Base-by-base conservation (phyloP, 2,329 filamentous ascomycete species). In the Tolypocladium amazonense region DNA sequence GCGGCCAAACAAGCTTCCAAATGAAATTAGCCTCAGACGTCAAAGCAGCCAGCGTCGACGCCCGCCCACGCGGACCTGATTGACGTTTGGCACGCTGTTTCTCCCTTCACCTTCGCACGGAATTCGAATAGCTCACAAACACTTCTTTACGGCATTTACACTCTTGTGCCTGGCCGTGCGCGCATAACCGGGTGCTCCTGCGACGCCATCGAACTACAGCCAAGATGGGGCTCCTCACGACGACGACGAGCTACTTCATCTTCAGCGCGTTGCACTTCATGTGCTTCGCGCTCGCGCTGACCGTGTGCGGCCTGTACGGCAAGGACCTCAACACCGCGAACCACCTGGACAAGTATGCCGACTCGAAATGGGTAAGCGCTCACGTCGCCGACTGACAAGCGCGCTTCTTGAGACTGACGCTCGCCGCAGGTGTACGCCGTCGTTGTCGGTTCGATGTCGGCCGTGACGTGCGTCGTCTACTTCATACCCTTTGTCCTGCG, bases 231-330 rank as follows among this genome's bases (percentile, higher is more conserved):
- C 58, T 80, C 61, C 68, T 77, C 56, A 76, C 74, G 61, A 71
- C 79, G 58, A 68, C 76, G 25, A 58, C 73, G 67, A 75, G 77
- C 71, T 83, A 82, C 64, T 65, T 86, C 65, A 68, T 79, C 65
- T 88, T 88, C 69, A 75, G 80, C 30, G 64, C 81, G 64, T 75
- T 92, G n/a, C 88, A 92, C 70, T 79, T 92, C 71, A 74, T 87
- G 62, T 89, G 93, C 69, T 87, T 96, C 68, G 81, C 89, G 60
- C 80, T 95, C 64, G 90, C 86, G 18, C 75, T 96, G 60, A 82
- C 88, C 1, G 88, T 94, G 59, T 86, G 88, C 64, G 92, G 88
- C 1, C 82, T 96, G 25, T 96, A 94, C 65, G 89, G 86, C 41
- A 74, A 80, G 30, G 88, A 93, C 69, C 75, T 94, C 7, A 73